phyloP scores from a whole-genome alignment of 2,329 filamentous ascomycete species.

The Gnomoniopsis smithogilvyi region DNA sequence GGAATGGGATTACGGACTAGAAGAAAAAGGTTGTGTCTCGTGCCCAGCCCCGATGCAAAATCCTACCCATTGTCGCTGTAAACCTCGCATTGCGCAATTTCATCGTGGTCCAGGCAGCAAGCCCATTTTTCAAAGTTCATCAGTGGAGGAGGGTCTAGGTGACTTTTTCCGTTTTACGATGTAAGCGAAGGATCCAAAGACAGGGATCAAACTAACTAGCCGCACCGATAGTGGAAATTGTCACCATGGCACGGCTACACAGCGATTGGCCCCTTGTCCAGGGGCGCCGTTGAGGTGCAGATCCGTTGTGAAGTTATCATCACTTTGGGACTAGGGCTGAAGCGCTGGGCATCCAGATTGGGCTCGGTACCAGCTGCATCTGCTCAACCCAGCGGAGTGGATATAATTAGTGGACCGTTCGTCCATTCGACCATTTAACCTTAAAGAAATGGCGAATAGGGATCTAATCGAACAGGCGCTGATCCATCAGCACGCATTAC shows the following conservation, averaged over 20 bases:
- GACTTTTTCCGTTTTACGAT: neutral
- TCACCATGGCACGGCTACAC: neutral
- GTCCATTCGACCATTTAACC: too few species aligned
- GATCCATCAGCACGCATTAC: too few species aligned
- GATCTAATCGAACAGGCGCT: too few species aligned
- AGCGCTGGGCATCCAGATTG: conserved; percentile 1
- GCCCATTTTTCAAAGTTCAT: too few species aligned
- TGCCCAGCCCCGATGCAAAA: neutral
- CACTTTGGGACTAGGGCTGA: neutral
- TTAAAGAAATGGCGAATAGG: neutral
- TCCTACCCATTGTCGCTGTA: neutral
- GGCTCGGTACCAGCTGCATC: neutral
- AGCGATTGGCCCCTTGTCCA: neutral
- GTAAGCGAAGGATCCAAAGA: conserved; percentile 3
- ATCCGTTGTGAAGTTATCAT: conserved; percentile 2
- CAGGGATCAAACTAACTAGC: conserved; percentile 1
- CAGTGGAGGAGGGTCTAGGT: too few species aligned
- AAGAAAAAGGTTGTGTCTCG: conserved; percentile 10
- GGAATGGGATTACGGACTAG: neutral
- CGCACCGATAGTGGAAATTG: conserved; percentile 1
- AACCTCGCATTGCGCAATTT: conserved; percentile 3
- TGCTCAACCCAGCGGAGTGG: neutral
- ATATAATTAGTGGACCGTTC: neutral
- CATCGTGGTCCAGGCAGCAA: neutral
- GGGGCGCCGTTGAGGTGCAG: neutral